Conservation (phyloP, 2,329 filamentous ascomycete genomes). For the Paradendryphiella salina region DNA sequence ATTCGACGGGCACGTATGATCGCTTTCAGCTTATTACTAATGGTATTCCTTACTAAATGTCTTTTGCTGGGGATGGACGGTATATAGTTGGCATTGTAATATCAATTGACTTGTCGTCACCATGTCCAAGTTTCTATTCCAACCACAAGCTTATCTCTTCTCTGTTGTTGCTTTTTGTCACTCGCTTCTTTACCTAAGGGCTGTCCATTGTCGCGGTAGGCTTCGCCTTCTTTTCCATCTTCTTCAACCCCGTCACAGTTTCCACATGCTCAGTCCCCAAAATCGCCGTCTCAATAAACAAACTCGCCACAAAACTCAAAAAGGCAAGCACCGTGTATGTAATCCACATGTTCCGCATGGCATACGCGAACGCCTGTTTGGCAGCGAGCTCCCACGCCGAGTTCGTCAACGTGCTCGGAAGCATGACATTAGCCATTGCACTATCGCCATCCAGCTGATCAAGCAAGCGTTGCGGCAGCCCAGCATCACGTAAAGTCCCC, state of each 20-base stretch:
- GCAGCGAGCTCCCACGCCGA: slow-evolving; percentile 50
- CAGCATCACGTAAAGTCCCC: slow-evolving; percentile 50
- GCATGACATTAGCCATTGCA: slow-evolving; percentile 63
- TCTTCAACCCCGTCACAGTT: slow-evolving; percentile 52
- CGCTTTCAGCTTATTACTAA: slow-evolving; percentile 97
- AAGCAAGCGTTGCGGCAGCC: slow-evolving; percentile 56
- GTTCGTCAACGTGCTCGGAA: slow-evolving; percentile 56
- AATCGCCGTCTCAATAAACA: slow-evolving; percentile 47
- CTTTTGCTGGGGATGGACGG: neutral
- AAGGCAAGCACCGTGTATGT: slow-evolving; percentile 49
- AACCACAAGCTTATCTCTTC: neutral
- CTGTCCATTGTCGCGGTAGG: neutral
- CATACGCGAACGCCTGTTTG: slow-evolving; percentile 50
- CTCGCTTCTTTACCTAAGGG: neutral
- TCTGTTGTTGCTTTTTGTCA: too few relatives aligned
- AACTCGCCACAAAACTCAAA: slow-evolving; percentile 44
- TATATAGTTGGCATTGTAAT: neutral
- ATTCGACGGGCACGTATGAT: slow-evolving; percentile 93
- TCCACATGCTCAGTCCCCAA: slow-evolving; percentile 52
- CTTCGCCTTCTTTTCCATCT: slow-evolving; percentile 18
- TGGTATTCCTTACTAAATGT: slow-evolving; percentile 81
- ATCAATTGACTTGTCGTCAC: too few relatives aligned
- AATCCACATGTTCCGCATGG: slow-evolving; percentile 55
- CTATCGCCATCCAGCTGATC: slow-evolving; percentile 58
- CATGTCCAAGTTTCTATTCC: too few relatives aligned